Evolutionary conservation across 768 basidiomycete species (phyloP), one percentile per base, ranked within the genome.

Genomic region (Rubroboletus pulcherrimus): DNA sequence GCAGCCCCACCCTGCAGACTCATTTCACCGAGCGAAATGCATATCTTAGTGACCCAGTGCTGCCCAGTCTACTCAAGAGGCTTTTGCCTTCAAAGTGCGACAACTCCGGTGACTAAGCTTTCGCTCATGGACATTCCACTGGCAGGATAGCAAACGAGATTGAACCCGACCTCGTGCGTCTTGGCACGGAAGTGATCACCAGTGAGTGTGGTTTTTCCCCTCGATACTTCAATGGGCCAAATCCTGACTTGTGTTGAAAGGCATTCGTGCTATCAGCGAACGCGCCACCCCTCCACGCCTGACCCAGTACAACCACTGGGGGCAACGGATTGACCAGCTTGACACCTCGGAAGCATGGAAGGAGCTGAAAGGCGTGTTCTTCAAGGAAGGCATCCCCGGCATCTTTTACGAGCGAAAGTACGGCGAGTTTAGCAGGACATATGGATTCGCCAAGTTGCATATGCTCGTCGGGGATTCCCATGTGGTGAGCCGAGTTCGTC

Each of bases 271-370:
- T 2, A 66, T 88, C 37, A 63, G 66, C 31, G 63, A 69, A 26
- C 77, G 75, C 21, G 73, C 79, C 1, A 64, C 69, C 3, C 79
- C 80, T 19, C 84, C 86, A 0, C 74, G 67, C 10, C 68, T 91
- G 21, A 76, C 76, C 0, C 90, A 91, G 67, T 91, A 89, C 63
- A 77, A 90, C 62, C 83, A 89, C 59, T 91, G 83, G 84, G 89
- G 89, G 0, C 64, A 68, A 45, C 80, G 84, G 11, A 72, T 89
- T 8, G 89, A 92, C 66, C 69, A 73, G 5, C 77, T 93, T 0
- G 75, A 83, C 38, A 89, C 87, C 1, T 85, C 84, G 17, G 87
- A 89, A 64, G 86, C 82, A 0, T 92, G 89, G 89, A 74, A 84
- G 14, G 74, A 74, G 19, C 74, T 91, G 59, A 89, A 88, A 68